phyloP scores from a whole-genome alignment of 768 basidiomycete species.

The Mycena chlorophos region DNA sequence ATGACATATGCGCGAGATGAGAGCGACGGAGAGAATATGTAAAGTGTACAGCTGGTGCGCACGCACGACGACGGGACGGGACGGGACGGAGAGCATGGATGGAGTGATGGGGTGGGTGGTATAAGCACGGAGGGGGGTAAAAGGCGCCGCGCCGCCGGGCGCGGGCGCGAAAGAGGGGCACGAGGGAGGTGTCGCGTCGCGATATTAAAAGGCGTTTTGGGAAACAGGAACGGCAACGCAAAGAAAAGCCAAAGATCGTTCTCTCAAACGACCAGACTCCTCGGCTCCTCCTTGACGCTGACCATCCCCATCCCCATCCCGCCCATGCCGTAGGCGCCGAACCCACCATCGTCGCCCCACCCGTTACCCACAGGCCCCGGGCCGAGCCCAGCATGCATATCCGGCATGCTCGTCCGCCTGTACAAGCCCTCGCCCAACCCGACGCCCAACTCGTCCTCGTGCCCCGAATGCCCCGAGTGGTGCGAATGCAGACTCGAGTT shows the following conservation, averaged over 20 bases:
- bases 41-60: no score
- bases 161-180: no score
- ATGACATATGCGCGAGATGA: no score
- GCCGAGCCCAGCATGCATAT: not conserved
- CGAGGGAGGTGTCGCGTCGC: no score
- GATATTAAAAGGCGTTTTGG: not conserved
- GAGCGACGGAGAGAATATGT: no score
- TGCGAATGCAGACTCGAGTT: slow-evolving; percentile 7
- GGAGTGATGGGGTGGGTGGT: no score
- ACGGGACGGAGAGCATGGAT: not conserved
- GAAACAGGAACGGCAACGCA: not conserved
- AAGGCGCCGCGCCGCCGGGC: no score
- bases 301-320: slow-evolving; percentile 1
- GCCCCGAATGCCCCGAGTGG: not conserved
- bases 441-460: not conserved
- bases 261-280: slow-evolving; percentile 11
- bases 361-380: not conserved
- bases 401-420: slow-evolving; percentile 9
- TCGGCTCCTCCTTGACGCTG: slow-evolving; percentile 22
- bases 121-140: no score
- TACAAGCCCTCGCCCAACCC: slow-evolving; percentile 6
- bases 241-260: not conserved
- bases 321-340: no score
- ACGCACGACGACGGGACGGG: not conserved
- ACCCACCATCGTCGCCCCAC: not conserved